phyloP scores from a whole-genome alignment of 805 yeast species.

The Tetrapisispora nanseiensis region DNA sequence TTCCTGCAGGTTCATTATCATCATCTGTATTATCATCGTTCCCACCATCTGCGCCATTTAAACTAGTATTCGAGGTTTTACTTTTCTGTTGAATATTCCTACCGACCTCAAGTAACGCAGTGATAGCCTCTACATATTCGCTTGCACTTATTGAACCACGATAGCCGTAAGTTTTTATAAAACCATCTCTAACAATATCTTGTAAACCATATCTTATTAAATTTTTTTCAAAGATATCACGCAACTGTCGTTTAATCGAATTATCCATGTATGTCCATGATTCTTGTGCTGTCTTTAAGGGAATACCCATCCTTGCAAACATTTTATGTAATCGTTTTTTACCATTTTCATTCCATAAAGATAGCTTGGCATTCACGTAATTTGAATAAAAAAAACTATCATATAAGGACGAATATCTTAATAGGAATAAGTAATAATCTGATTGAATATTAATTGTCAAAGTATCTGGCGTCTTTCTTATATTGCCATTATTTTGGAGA shows the following conservation, averaged over 20 bases:
- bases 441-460: constrained; percentile 55
- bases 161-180: constrained; percentile 76
- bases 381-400: constrained; percentile 87
- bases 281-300: constrained; percentile 80
- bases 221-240: constrained; percentile 57
- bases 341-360: constrained; percentile 88
- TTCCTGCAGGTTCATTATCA: constrained; percentile 19
- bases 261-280: constrained; percentile 88
- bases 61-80: constrained; percentile 18
- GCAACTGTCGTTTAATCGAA: constrained; percentile 61
- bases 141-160: constrained; percentile 83
- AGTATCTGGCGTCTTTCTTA: constrained; percentile 31
- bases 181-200: constrained; percentile 77
- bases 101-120: constrained; percentile 73
- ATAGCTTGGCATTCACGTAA: constrained; percentile 77
- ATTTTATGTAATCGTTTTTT: constrained; percentile 74
- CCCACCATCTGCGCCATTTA: constrained; percentile 21
- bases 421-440: constrained; percentile 75
- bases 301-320: constrained; percentile 94
- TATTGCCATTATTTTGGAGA: constrained; percentile 11
- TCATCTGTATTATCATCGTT: constrained; percentile 23
- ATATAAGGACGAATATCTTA: constrained; percentile 89
- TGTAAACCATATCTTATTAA: constrained; percentile 71
- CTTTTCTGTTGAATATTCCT: constrained; percentile 13
- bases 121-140: constrained; percentile 82